Conservation (phyloP, 2,329 filamentous ascomycete species). For the Trichoderma guizhouense region DNA sequence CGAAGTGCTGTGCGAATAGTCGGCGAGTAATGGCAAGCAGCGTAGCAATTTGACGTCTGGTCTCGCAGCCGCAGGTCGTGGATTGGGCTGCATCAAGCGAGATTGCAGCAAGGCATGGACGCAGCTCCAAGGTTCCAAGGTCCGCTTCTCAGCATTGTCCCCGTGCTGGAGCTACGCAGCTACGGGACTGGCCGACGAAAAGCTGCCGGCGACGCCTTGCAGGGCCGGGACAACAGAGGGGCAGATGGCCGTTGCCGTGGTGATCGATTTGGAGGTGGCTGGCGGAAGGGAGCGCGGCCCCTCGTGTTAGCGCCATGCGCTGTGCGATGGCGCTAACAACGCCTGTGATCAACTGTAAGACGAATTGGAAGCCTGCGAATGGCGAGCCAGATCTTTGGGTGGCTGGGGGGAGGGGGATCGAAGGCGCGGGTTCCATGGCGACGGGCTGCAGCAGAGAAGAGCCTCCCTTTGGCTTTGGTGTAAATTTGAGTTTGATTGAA, state of each 20-base stretch:
- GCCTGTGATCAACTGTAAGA: background rate
- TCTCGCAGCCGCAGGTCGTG: background rate
- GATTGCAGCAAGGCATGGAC: constrained; percentile 19
- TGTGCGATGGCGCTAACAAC: constrained; percentile 13
- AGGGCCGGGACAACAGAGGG: constrained; percentile 23
- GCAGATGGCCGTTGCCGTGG: constrained; percentile 21
- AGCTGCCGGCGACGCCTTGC: constrained; percentile 8
- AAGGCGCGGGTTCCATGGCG: constrained; percentile 19
- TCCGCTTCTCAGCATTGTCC: constrained; percentile 16
- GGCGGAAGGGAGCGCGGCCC: constrained; percentile 17
- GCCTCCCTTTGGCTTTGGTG: background rate
- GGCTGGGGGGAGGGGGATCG: background rate
- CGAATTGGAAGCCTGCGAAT: background rate
- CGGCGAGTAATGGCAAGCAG: background rate
- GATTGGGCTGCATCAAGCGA: constrained; percentile 19
- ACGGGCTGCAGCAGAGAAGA: constrained; percentile 8
- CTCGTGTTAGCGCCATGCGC: constrained; percentile 14
- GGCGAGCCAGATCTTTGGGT: constrained; percentile 3
- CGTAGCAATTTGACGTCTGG: background rate
- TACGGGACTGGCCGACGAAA: constrained; percentile 15
- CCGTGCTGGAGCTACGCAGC: constrained; percentile 13
- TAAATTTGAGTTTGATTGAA: background rate
- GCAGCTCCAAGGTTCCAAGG: constrained; percentile 6
- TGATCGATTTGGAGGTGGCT: constrained; percentile 13
- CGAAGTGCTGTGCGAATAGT: background rate